Base-by-base conservation (phyloP, 1,284 basidiomycete species). In the Ganoderma lingzhi region DNA sequence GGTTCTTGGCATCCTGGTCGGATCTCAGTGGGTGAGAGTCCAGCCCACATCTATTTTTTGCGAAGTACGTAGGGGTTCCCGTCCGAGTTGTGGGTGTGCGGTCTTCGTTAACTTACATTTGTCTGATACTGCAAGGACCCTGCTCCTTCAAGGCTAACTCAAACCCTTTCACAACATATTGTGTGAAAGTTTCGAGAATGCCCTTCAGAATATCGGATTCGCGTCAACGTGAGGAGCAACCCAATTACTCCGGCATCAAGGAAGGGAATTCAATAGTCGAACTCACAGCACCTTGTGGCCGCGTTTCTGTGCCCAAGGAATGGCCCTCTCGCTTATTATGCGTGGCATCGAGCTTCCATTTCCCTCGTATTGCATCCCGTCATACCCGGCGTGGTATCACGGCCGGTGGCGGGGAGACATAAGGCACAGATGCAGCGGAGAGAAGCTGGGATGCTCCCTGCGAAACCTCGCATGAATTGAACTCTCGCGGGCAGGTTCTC, bases 301-400 rank as follows among this genome's bases (percentile, higher is more conserved):
- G 64, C 42, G 53, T 58, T 55, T n/a, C 41, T 28, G 28, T 23
- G 41, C 44, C n/a, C n/a, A 41, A n/a, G 45, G 56, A 51, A 35
- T 58, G 37, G 12, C 48, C 42, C 45, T 51, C 32, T 65, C 58
- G 58, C 42, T 10, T 39, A 37, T 60, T 61, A 61, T n/a, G 64
- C 64, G 64, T 65, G 64, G 64, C 64, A 60, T 65, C 44, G 17
- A n/a, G 6, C 56, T 60, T 61, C 64, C 58, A 60, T 51, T 60
- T 61, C 12, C 12, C 64, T 55, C 44, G 35, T 53, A 61, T n/a
- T 51, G 35, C 44, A 61, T 39, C 35, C 35, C 30, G 35, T 39
- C 19, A 14, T 60, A 44, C 44, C 45, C 56, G 48, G 58, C 58
- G 9, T 51, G 32, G 28, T 17, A 32, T 28, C 44, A 58, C 44